A percentile compares a stretch with the other conserved stretches of the same genome.
These are phyloP conservation scores for Ogataea allantospora DNA, from an alignment of 805 yeast species.

Conservation along the genomic window DNA sequence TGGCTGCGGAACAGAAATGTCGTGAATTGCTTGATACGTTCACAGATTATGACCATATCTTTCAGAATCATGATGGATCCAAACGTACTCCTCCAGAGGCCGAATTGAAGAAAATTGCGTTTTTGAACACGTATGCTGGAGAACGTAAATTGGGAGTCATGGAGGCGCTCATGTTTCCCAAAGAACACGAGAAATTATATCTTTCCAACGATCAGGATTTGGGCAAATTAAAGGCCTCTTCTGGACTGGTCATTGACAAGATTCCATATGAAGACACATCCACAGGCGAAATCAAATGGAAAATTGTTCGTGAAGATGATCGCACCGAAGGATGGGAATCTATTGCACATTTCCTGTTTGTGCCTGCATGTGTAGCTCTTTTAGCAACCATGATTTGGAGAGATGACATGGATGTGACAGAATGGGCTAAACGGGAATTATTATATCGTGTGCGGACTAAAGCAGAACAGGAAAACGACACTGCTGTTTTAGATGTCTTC, in stretches of 20 bases:
- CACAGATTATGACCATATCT: constrained; percentile 64
- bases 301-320: constrained; percentile 63
- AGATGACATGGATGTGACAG: constrained; percentile 49
- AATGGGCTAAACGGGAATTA: constrained; percentile 85
- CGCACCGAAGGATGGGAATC: constrained; percentile 86
- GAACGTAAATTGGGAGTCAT: constrained; percentile 51
- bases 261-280: constrained; percentile 78
- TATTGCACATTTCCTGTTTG: constrained; percentile 65
- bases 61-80: constrained; percentile 74
- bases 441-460: constrained; percentile 72
- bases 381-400: constrained; percentile 51
- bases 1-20: constrained; percentile 57
- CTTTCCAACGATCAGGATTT: constrained; percentile 62
- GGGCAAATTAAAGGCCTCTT: constrained; percentile 51
- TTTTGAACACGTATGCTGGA: constrained; percentile 58
- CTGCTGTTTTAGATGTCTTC: constrained; percentile 47
- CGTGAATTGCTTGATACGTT: constrained; percentile 59
- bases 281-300: constrained; percentile 79
- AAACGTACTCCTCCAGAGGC: constrained; percentile 65
- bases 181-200: constrained; percentile 51
- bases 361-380: constrained; percentile 65
- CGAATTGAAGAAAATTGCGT: constrained; percentile 72
- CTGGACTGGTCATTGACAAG: constrained; percentile 74
- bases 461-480: constrained; percentile 54
- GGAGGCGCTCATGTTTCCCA: constrained; percentile 47